Evolutionary conservation across 2,329 filamentous ascomycete genomes (phyloP), one percentile per base, ranked within the genome.

Genomic region (Plectosphaerella plurivora): DNA sequence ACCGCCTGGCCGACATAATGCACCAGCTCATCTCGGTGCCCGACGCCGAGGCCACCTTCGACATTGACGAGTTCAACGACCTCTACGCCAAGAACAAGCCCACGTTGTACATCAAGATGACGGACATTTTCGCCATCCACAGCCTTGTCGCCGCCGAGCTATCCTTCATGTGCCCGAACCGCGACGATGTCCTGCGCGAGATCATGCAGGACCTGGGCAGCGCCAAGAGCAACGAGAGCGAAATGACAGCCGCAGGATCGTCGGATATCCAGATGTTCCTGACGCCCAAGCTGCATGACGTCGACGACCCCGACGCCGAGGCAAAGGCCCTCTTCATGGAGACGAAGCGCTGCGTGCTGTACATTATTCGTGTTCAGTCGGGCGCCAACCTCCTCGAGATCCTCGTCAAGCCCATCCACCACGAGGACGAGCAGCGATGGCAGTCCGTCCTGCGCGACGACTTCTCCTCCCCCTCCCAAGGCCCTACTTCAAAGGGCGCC

Each of bases 41-140:
- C 14, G 87, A 94, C 61, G 89, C 91, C 0, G 94, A 99, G 69
- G 81, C 84, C 50, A 94, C 94, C 22, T 99, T 97, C 65, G 92
- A 97, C 68, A 97, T 99, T 66, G 94, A 99, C 66, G 94, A 97
- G 68, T 99, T 94, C 81, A 97, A 97, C 66, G 94, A 99, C 65
- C 80, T 99, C 7, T 97, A 97, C 66, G 89, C 93, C 52, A 92
- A 95, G 68, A 94, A 91, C 58, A 96, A 96, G 70, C 94, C 94
- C 7, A 97, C 93, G 0, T 78, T 99, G n/a, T 99, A 97, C 74
- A 96, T 99, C 76, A 99, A 99, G 74, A 93, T 99, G 83, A 83
- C 89, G 15, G 94, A 99, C 67, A 92, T 99, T 53, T 97, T 99
- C 68, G 89, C 93, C 47, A 93, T 99, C 54, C 95, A 99, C 71